phyloP scores from a whole-genome alignment of 164 flowering plant species.

The Nelumbo lutea region DNA sequence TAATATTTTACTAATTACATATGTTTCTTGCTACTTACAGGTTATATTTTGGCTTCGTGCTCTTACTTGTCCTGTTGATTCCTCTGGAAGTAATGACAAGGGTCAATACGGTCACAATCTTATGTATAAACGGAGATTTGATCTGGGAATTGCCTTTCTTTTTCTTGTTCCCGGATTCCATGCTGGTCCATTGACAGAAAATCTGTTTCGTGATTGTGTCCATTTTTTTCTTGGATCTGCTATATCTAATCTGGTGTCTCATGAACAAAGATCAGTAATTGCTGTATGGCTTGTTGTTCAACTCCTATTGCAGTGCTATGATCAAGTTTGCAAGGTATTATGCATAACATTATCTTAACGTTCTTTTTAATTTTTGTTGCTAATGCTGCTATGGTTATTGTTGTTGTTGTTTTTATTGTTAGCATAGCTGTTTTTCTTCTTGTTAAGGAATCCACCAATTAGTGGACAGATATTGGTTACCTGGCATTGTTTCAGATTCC shows the following conservation, averaged over 20 bases:
- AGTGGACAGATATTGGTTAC: too few relatives aligned
- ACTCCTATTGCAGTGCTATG: slow-evolving; percentile 4
- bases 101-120: background rate
- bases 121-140: slow-evolving; percentile 5
- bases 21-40: slow-evolving; percentile 1
- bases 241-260: background rate
- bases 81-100: slow-evolving; percentile 3
- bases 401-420: too few relatives aligned
- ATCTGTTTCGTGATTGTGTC: slow-evolving; percentile 5
- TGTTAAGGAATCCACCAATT: too few relatives aligned
- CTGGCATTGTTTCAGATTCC: too few relatives aligned
- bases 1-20: background rate
- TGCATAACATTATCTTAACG: background rate
- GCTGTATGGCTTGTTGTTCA: slow-evolving; percentile 12
- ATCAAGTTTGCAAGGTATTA: slow-evolving; percentile 7
- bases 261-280: slow-evolving; percentile 7
- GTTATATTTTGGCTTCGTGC: slow-evolving; percentile 10
- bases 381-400: too few relatives aligned
- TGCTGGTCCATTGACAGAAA: background rate
- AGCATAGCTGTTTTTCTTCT: too few relatives aligned
- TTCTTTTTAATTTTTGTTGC: background rate
- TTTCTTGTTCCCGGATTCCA: slow-evolving; percentile 9
- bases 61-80: background rate
- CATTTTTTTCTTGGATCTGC: slow-evolving; percentile 8
- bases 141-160: slow-evolving; percentile 10